Evolutionary conservation across 139 green algal species (phyloP).

Genomic region (Haematococcus sp.): DNA sequence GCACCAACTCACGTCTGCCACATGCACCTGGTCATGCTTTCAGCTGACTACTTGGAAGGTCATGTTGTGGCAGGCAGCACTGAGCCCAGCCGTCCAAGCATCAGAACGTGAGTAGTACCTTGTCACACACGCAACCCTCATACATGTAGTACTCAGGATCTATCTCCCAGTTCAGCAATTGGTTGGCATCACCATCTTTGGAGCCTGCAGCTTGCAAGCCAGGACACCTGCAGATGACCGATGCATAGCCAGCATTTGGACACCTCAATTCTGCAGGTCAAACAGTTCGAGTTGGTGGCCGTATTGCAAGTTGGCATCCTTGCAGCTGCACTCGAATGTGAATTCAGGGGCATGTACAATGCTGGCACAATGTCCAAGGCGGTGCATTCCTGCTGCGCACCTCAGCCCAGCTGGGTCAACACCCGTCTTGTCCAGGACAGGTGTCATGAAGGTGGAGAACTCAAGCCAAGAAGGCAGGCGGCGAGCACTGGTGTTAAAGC

Average conservation of each 20-base stretch:
- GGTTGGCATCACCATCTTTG: background rate
- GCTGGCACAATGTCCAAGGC: too few relatives aligned
- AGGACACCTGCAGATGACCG: constrained; percentile 1
- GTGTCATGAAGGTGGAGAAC: background rate
- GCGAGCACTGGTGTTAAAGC: background rate
- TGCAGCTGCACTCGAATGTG: too few relatives aligned
- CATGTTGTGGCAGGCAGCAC: too few relatives aligned
- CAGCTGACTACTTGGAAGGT: too few relatives aligned
- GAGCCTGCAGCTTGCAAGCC: background rate
- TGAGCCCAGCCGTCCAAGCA: too few relatives aligned
- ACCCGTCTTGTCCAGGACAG: background rate
- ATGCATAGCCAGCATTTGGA: background rate
- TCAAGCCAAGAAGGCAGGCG: background rate
- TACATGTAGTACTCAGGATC: constrained; percentile 42
- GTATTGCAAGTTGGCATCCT: too few relatives aligned
- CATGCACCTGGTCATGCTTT: too few relatives aligned
- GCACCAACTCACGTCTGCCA: too few relatives aligned
- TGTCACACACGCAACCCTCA: constrained; percentile 15
- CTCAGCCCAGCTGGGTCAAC: background rate
- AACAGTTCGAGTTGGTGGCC: too few relatives aligned
- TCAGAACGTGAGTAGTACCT: too few relatives aligned
- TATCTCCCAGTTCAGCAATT: constrained; percentile 8
- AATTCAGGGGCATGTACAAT: too few relatives aligned
- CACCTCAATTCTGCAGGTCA: background rate
- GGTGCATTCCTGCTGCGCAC: too few relatives aligned